Conservation (phyloP, 495 filamentous ascomycete species). For the Niebla homalea region DNA sequence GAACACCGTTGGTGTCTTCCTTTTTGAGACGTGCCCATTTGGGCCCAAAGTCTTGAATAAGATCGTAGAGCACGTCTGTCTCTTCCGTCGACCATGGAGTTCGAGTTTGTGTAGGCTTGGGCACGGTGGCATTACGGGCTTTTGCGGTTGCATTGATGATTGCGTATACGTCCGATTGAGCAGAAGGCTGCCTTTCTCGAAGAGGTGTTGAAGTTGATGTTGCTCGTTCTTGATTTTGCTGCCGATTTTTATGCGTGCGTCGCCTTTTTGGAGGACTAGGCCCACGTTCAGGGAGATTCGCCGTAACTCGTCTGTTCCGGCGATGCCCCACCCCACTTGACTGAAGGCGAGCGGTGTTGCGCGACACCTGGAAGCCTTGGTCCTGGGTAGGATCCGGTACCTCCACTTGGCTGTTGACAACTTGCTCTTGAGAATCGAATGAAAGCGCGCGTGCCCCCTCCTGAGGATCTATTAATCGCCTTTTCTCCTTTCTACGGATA, state of each 20-base stretch:
- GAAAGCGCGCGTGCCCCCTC: conserved; percentile 18
- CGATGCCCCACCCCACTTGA: neutral
- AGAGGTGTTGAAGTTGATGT: conserved; percentile 4
- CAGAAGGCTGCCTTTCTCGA: neutral
- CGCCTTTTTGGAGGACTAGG: neutral
- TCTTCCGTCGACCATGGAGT: conserved; percentile 35
- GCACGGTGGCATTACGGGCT: neutral
- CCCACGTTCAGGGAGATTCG: neutral
- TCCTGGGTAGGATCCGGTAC: conserved; percentile 12
- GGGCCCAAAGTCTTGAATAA: conserved; percentile 34
- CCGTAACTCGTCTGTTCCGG: neutral
- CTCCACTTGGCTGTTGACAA: conserved; percentile 3
- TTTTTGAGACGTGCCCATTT: conserved; percentile 40
- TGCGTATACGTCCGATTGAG: conserved; percentile 7
- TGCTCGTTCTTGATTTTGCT: conserved; percentile 4
- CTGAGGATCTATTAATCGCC: conserved; percentile 24
- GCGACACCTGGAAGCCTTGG: conserved; percentile 11
- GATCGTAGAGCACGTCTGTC: conserved; percentile 32
- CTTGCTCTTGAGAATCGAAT: conserved; percentile 13
- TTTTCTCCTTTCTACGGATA: neutral
- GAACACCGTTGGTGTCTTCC: conserved; percentile 16
- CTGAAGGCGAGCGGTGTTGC: neutral
- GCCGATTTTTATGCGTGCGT: neutral
- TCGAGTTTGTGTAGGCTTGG: conserved; percentile 29
- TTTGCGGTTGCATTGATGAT: conserved; percentile 10